Evolutionary conservation across 2,329 filamentous ascomycete species (phyloP), one percentile per base, ranked within the genome.

Genomic region (Macrophomina tecta): DNA sequence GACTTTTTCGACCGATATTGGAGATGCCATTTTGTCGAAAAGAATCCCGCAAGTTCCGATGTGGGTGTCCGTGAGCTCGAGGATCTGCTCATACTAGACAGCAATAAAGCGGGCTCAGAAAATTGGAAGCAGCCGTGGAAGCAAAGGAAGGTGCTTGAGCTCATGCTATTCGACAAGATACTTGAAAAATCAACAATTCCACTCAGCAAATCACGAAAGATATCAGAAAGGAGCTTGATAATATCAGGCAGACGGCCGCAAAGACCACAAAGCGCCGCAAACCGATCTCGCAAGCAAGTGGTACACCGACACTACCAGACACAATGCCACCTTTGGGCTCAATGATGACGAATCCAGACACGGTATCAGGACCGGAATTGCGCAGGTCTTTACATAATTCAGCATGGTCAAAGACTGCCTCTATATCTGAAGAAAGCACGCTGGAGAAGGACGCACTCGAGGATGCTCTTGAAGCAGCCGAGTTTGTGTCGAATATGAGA

Each of bases 1-100:
- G 74, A 78, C 64, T 74, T 76, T 45, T 77, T 75, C 30, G 75
- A 78, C 55, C 71, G 75, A 0, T 76, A 73, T 42, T 77, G 75
- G 75, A 78, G 75, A 1, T 76, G 75, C 42, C 69, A 75, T 49
- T 65, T 73, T 28, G 65, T 75, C 1, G 58, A 64, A 34, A 5
- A 53, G 8, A 40, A 34, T 1, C 48, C 48, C 9, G 11, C 14
- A 28, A 16, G 1, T 18, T 4, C 11, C 34, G 30, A n/a, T 38
- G n/a, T 4, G 32, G 34, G 38, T 28, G 36, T 23, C 18, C 46
- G 3, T 23, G 23, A 18, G 16, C 46, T 49, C 5, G 2, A 9
- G 11, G 14, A 5, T 34, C 9, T 12, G 28, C 3, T 14, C 1
- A 12, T 14, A 12, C 5, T 8, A 2, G n/a, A 9, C 8, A 11